Evolutionary conservation across 805 yeast species (phyloP).

Genomic region (Yamadazyma sp.): DNA sequence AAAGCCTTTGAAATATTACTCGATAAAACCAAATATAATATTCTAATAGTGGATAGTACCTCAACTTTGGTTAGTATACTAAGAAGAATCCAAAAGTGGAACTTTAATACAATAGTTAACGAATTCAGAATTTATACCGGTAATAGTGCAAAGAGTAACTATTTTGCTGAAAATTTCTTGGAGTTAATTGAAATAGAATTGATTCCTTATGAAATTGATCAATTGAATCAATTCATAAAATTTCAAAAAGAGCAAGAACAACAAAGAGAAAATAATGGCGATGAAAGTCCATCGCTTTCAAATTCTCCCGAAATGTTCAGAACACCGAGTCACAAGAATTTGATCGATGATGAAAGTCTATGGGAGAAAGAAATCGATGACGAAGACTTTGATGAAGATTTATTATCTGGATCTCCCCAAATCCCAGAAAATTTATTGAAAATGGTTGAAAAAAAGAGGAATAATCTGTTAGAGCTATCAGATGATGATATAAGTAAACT

Average conservation of each 20-base stretch:
- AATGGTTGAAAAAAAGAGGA: slow-evolving; percentile 45
- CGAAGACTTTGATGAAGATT: slow-evolving; percentile 42
- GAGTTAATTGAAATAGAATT: slow-evolving; percentile 65
- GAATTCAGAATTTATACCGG: slow-evolving; percentile 73
- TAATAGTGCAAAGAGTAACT: slow-evolving; percentile 53
- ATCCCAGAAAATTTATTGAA: slow-evolving; percentile 59
- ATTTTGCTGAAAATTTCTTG: slow-evolving; percentile 76
- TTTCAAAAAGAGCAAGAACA: slow-evolving; percentile 12
- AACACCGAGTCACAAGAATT: slow-evolving; percentile 9
- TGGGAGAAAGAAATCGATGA: slow-evolving; percentile 31
- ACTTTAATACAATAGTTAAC: slow-evolving; percentile 73
- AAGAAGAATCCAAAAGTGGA: slow-evolving; percentile 86
- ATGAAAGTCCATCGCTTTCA: too few species aligned
- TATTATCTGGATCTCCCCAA: slow-evolving; percentile 63
- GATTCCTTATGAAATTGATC: slow-evolving; percentile 39
- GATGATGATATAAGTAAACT: slow-evolving; percentile 23
- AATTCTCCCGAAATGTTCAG: slow-evolving; percentile 11
- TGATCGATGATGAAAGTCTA: slow-evolving; percentile 16
- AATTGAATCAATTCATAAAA: slow-evolving; percentile 20
- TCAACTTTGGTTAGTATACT: slow-evolving; percentile 78
- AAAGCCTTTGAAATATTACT: slow-evolving; percentile 65
- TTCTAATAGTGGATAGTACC: slow-evolving; percentile 75
- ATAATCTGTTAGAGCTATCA: slow-evolving; percentile 16
- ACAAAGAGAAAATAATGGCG: not conserved
- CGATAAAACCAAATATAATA: slow-evolving; percentile 61